Percentiles rank a stretch among this genome's conserved stretches.
Conservation (phyloP, 768 basidiomycete genomes). For the Leccinum barrowsii region DNA sequence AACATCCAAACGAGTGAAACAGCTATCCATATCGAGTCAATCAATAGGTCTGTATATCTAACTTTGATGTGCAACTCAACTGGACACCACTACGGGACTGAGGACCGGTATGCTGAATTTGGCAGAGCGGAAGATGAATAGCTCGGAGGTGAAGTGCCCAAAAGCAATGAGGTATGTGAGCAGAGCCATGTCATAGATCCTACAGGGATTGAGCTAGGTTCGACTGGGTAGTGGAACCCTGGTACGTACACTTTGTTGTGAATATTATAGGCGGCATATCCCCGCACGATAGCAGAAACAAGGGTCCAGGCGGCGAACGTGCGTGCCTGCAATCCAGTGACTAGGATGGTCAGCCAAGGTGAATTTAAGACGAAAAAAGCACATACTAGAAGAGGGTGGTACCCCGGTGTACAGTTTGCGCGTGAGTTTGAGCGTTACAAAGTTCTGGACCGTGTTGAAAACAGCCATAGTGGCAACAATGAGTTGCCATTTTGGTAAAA, state of each 20-base stretch:
- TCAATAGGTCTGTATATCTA: background rate
- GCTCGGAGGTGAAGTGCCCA: slow-evolving; percentile 83
- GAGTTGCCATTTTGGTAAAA: slow-evolving; percentile 87
- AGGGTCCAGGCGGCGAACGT: slow-evolving; percentile 93
- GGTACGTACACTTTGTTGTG: slow-evolving; percentile 67
- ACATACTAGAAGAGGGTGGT: slow-evolving; percentile 38
- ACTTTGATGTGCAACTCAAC: slow-evolving; percentile 49
- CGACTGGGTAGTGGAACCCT: background rate
- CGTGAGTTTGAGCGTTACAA: slow-evolving; percentile 72
- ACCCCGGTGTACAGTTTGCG: slow-evolving; percentile 65
- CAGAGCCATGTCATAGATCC: slow-evolving; percentile 86
- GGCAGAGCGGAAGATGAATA: slow-evolving; percentile 77
- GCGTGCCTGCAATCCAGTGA: slow-evolving; percentile 81
- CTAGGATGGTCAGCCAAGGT: slow-evolving; percentile 36
- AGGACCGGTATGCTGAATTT: slow-evolving; percentile 56
- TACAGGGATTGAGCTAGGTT: slow-evolving; percentile 32
- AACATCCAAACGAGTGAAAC: slow-evolving; percentile 83
- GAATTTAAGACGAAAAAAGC: background rate
- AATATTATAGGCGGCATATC: slow-evolving; percentile 89
- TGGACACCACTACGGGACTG: slow-evolving; percentile 79
- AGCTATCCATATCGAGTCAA: slow-evolving; percentile 38
- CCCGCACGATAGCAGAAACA: slow-evolving; percentile 76
- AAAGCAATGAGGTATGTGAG: slow-evolving; percentile 89
- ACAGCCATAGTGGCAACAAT: slow-evolving; percentile 71
- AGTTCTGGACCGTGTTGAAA: slow-evolving; percentile 87